These are phyloP conservation scores for Roridomyces roridus DNA, from an alignment of 768 basidiomycete genomes.

Conservation along the genomic window DNA sequence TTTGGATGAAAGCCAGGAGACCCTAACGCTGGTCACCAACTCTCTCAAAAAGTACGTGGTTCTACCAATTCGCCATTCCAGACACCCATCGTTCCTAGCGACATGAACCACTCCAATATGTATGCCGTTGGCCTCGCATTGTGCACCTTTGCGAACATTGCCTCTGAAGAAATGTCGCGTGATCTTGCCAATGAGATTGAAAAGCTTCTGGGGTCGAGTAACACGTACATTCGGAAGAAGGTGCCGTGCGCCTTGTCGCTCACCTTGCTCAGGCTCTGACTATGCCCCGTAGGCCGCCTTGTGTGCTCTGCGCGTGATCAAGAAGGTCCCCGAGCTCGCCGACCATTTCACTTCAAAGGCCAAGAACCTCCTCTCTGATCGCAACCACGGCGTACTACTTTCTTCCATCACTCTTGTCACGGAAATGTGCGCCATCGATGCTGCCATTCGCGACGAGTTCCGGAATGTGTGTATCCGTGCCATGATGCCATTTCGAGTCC, in stretches of 20 bases:
- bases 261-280: slow-evolving; percentile 11
- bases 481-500: neutral
- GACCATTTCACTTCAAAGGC: slow-evolving; percentile 92
- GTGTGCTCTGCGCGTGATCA: slow-evolving; percentile 92
- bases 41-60: slow-evolving; percentile 90
- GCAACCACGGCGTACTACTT: slow-evolving; percentile 95
- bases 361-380: slow-evolving; percentile 90
- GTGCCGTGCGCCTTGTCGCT: slow-evolving; percentile 47
- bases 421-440: slow-evolving; percentile 90
- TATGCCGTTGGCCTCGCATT: slow-evolving; percentile 97
- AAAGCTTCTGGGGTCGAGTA: slow-evolving; percentile 95
- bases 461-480: slow-evolving; percentile 69
- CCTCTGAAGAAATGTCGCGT: slow-evolving; percentile 99
- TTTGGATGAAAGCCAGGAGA: slow-evolving; percentile 97
- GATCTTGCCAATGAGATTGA: slow-evolving; percentile 98
- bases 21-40: slow-evolving; percentile 96
- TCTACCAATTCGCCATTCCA: neutral
- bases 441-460: slow-evolving; percentile 79
- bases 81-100: slow-evolving; percentile 55
- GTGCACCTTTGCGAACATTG: slow-evolving; percentile 98
- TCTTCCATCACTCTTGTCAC: slow-evolving; percentile 94
- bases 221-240: slow-evolving; percentile 99
- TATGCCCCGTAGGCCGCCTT: slow-evolving; percentile 75
- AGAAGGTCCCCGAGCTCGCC: slow-evolving; percentile 93
- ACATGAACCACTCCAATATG: slow-evolving; percentile 99